phyloP scores from a whole-genome alignment of 1,284 basidiomycete genomes.

The Papiliotrema terrestris region DNA sequence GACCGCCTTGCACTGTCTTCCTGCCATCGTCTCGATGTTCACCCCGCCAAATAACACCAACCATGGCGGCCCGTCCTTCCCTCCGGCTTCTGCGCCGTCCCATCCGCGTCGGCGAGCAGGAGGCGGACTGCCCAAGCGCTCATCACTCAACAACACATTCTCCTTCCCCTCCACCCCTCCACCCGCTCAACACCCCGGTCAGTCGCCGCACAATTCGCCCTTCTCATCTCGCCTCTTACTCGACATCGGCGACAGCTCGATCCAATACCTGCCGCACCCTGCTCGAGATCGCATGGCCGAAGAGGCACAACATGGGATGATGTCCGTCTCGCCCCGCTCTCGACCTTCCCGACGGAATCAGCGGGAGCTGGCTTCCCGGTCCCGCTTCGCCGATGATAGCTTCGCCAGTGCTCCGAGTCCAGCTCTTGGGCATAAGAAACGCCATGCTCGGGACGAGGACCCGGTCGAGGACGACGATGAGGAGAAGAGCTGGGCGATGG shows the following conservation, averaged over 20 bases:
- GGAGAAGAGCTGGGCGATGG: conserved; percentile 67
- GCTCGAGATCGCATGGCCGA: not conserved
- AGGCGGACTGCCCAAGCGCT: conserved; percentile 13
- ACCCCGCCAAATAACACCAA: not conserved
- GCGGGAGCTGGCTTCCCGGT: not conserved
- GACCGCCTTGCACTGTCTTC: not conserved
- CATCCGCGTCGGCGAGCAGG: conserved; percentile 6
- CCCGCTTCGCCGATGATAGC: not conserved
- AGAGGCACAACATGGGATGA: not conserved
- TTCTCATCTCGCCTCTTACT: conserved; percentile 54
- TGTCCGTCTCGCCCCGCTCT: not conserved
- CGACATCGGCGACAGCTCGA: not conserved
- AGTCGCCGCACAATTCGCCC: conserved; percentile 17
- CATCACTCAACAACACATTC: conserved; percentile 64
- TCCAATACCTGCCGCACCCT: not conserved
- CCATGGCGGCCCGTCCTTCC: conserved; percentile 9
- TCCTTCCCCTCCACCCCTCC: conserved; percentile 59
- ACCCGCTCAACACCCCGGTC: conserved; percentile 48
- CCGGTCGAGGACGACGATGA: conserved; percentile 52
- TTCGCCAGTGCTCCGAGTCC: not conserved
- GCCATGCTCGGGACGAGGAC: conserved; percentile 42
- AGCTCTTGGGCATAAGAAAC: not conserved
- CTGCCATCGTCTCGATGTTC: not conserved
- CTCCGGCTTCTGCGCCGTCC: conserved; percentile 9
- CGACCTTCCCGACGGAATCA: not conserved